Percentiles rank a stretch among this genome's conserved stretches.
These are phyloP conservation scores for Talaromyces sp. DNA, from an alignment of 2,329 filamentous ascomycete genomes.

Conservation along the genomic window DNA sequence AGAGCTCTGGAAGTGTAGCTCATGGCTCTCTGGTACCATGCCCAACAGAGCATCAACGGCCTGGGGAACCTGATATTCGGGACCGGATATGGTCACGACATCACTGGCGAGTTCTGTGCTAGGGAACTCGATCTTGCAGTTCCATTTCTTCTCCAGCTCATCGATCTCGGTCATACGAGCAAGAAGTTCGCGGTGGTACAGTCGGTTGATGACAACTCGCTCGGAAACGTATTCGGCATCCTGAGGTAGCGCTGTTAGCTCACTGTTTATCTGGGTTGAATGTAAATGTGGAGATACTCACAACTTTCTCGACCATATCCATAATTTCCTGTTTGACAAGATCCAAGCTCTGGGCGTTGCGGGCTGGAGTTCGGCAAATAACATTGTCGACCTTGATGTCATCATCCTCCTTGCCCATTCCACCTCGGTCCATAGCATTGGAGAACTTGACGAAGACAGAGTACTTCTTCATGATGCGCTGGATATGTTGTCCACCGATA, in stretches of 20 bases:
- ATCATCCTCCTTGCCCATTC: slow-evolving; percentile 92
- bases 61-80: slow-evolving; percentile 96
- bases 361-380: slow-evolving; percentile 94
- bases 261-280: background rate
- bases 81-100: slow-evolving; percentile 90
- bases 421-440: slow-evolving; percentile 96
- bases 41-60: slow-evolving; percentile 95
- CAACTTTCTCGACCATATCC: slow-evolving; percentile 97
- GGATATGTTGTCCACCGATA: slow-evolving; percentile 96
- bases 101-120: slow-evolving; percentile 97
- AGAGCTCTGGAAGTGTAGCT: slow-evolving; percentile 79
- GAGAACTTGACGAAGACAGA: slow-evolving; percentile 99
- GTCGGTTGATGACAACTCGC: slow-evolving; percentile 86
- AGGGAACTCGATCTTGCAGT: slow-evolving; percentile 98
- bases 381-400: slow-evolving; percentile 99
- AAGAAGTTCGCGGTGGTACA: slow-evolving; percentile 94
- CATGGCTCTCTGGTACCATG: slow-evolving; percentile 96
- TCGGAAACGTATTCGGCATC: slow-evolving; percentile 97
- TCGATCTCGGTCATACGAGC: slow-evolving; percentile 86
- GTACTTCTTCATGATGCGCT: slow-evolving; percentile 99
- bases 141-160: slow-evolving; percentile 97
- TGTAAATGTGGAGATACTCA: slow-evolving; percentile 47
- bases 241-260: slow-evolving; percentile 41
- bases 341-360: slow-evolving; percentile 95
- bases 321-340: slow-evolving; percentile 98